Evolutionary conservation across 306 rosid genomes (phyloP).

Genomic region (Arachis stenosperma): DNA sequence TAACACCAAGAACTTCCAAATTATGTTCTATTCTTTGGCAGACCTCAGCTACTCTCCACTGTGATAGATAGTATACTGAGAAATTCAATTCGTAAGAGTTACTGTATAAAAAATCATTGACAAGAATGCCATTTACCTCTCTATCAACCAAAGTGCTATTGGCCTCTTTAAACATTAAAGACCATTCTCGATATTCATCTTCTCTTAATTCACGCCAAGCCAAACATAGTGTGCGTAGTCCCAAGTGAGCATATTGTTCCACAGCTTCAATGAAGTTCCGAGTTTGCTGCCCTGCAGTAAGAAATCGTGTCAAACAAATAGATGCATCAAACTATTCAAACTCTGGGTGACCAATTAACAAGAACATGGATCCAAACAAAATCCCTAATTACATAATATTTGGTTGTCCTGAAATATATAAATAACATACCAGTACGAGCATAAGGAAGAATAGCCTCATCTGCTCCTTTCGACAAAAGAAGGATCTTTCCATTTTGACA

Average conservation of each 20-base stretch:
- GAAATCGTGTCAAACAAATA: slow-evolving; percentile 26
- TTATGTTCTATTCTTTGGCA: slow-evolving; percentile 90
- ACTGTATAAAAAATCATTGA: slow-evolving; percentile 26
- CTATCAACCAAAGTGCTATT: slow-evolving; percentile 93
- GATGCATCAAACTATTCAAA: background rate
- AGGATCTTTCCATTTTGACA: slow-evolving; percentile 85
- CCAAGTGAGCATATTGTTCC: slow-evolving; percentile 92
- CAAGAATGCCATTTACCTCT: slow-evolving; percentile 69
- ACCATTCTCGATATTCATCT: slow-evolving; percentile 90
- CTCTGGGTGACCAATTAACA: slow-evolving; percentile 15
- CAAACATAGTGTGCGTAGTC: slow-evolving; percentile 86
- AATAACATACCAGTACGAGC: slow-evolving; percentile 62
- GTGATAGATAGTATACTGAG: slow-evolving; percentile 47
- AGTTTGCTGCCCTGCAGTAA: slow-evolving; percentile 86
- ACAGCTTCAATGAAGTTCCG: slow-evolving; percentile 86
- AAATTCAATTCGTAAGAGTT: slow-evolving; percentile 2
- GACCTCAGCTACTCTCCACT: slow-evolving; percentile 99
- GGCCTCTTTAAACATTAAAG: slow-evolving; percentile 92
- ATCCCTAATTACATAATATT: slow-evolving; percentile 18
- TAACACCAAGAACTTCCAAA: slow-evolving; percentile 91
- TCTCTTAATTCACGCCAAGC: slow-evolving; percentile 90
- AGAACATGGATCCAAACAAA: slow-evolving; percentile 25
- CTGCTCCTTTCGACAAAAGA: slow-evolving; percentile 95
- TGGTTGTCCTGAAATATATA: slow-evolving; percentile 28
- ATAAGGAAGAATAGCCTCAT: slow-evolving; percentile 89